Percentiles rank a stretch among this genome's conserved stretches.
Evolutionary conservation across 2,329 filamentous ascomycete genomes (phyloP).

Genomic region (Curvularia lunata): DNA sequence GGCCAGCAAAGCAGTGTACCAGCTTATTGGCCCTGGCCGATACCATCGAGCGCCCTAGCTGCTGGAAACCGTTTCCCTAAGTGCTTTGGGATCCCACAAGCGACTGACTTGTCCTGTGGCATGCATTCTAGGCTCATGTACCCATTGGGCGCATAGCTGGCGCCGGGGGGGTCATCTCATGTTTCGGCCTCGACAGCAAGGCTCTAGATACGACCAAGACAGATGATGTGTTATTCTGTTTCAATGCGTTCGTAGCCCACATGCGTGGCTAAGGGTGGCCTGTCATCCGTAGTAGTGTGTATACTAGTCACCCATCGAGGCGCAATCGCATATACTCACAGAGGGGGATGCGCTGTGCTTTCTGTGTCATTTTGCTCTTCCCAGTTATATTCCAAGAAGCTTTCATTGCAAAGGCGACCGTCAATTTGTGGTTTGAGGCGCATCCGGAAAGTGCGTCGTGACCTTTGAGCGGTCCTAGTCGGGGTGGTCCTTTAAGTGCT

Average conservation of each 20-base stretch:
- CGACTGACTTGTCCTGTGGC: constrained; percentile 33
- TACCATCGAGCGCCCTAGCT: constrained; percentile 33
- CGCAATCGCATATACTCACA: constrained; percentile 21
- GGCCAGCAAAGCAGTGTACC: constrained; percentile 34
- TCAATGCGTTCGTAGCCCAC: constrained; percentile 26
- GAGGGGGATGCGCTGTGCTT: constrained; percentile 24
- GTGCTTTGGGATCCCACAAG: constrained; percentile 23
- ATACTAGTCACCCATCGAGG: constrained; percentile 20
- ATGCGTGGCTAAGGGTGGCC: constrained; percentile 19
- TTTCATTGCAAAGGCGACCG: constrained; percentile 29
- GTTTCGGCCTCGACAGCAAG: constrained; percentile 40
- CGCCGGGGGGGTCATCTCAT: constrained; percentile 37
- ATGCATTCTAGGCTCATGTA: constrained; percentile 33
- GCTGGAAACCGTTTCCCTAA: constrained; percentile 27
- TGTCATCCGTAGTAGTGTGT: constrained; percentile 18
- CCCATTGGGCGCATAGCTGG: constrained; percentile 43
- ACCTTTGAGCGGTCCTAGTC: constrained; percentile 35
- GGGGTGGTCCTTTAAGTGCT: constrained; percentile 34
- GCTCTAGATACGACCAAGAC: constrained; percentile 27
- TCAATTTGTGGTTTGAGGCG: constrained; percentile 23
- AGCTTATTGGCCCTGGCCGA: constrained; percentile 37
- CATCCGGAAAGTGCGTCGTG: constrained; percentile 31
- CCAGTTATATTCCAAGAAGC: constrained; percentile 15
- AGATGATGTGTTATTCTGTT: constrained; percentile 23
- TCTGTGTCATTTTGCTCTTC: constrained; percentile 8